A percentile compares a stretch with the other conserved stretches of the same genome.
Evolutionary conservation across 305 asterid genomes (phyloP).

Genomic region (Fraxinus nigra): DNA sequence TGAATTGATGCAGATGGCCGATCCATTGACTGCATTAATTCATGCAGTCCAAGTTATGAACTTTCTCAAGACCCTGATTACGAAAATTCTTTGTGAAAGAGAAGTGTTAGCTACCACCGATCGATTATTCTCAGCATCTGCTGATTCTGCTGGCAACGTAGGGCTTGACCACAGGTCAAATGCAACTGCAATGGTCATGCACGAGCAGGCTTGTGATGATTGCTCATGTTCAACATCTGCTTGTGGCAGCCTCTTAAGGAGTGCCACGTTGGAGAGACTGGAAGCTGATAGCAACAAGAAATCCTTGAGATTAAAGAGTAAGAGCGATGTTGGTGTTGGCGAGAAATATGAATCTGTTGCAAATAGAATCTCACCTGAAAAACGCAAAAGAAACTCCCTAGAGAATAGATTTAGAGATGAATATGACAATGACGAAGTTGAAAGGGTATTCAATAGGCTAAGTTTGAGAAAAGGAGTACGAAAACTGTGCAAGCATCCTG

Average conservation of each 20-base stretch:
- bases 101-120: conserved; percentile 28
- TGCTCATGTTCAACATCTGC: conserved; percentile 11
- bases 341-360: conserved; percentile 24
- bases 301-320: conserved; percentile 29
- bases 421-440: conserved; percentile 43
- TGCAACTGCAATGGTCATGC: not conserved
- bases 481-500: conserved; percentile 58
- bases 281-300: conserved; percentile 26
- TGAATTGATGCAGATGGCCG: conserved; percentile 63
- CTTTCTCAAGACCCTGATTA: conserved; percentile 65
- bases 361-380: conserved; percentile 23
- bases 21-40: conserved; percentile 79
- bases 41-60: conserved; percentile 94
- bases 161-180: conserved; percentile 13
- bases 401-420: conserved; percentile 44
- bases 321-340: conserved; percentile 32
- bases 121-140: conserved; percentile 22
- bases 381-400: conserved; percentile 36
- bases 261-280: conserved; percentile 31
- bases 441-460: conserved; percentile 48
- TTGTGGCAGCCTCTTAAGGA: conserved; percentile 21
- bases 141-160: conserved; percentile 21
- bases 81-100: conserved; percentile 48
- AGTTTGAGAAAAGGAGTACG: conserved; percentile 50
- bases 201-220: conserved; percentile 25